Percentiles rank a stretch among this genome's conserved stretches.
These are phyloP conservation scores for Zygoascus biomembranicola DNA, from an alignment of 805 yeast genomes.

Conservation along the genomic window DNA sequence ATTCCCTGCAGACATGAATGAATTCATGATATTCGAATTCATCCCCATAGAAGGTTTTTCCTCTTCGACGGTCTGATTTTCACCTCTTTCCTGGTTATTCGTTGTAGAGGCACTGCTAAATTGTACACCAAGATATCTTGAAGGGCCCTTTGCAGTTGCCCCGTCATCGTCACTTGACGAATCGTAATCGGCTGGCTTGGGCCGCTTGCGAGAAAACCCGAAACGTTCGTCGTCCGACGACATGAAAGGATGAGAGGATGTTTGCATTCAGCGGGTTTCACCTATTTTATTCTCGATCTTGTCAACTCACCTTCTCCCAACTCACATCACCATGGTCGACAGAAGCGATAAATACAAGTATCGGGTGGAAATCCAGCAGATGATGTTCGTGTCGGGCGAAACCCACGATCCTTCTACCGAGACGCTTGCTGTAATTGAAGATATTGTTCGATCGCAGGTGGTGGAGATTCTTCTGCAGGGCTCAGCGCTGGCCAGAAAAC, in stretches of 20 bases:
- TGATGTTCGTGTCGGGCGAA: conserved; percentile 98
- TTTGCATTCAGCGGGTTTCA: not conserved
- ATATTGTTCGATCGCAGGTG: conserved; percentile 90
- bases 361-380: conserved; percentile 85
- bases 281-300: not conserved
- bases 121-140: not conserved
- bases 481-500: conserved; percentile 60
- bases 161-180: not conserved
- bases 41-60: not conserved
- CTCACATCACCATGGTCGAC: not conserved
- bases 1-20: not conserved
- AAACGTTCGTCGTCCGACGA: not conserved
- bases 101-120: not conserved
- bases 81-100: not conserved
- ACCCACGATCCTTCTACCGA: conserved; percentile 89
- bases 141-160: not conserved
- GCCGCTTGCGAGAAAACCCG: not conserved
- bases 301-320: not conserved
- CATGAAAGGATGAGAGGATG: not conserved
- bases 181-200: not conserved
- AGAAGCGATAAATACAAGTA: conserved; percentile 48
- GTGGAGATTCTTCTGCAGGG: conserved; percentile 75
- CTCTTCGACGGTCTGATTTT: not conserved
- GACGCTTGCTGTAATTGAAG: conserved; percentile 88
- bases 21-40: not conserved